A percentile compares a stretch with the other conserved stretches of the same genome.
Conservation (phyloP, 148 eudicot species). For the Silene conica region DNA sequence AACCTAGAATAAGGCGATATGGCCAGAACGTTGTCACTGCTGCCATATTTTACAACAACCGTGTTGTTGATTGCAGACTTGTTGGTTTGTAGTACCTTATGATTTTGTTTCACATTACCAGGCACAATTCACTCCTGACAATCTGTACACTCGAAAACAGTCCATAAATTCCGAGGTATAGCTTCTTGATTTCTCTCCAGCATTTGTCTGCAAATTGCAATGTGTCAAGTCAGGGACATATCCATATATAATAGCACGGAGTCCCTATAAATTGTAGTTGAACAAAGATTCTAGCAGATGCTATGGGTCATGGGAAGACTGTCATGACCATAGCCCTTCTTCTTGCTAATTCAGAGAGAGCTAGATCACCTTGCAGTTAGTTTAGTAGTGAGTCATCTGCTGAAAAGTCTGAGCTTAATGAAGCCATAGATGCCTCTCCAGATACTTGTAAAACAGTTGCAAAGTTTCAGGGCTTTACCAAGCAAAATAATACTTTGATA, state of each 20-base stretch:
- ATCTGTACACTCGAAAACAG: constrained; percentile 70
- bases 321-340: constrained; percentile 96
- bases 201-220: background rate
- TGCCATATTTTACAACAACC: too few relatives aligned
- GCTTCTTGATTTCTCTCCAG: background rate
- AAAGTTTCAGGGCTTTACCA: constrained; percentile 54
- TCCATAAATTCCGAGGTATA: constrained; percentile 61
- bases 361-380: constrained; percentile 42
- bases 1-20: too few relatives aligned
- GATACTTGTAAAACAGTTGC: constrained; percentile 40
- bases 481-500: constrained; percentile 32
- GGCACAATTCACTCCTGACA: constrained; percentile 92
- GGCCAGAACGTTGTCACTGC: too few relatives aligned
- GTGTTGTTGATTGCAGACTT: too few relatives aligned
- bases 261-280: too few relatives aligned
- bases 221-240: too few relatives aligned
- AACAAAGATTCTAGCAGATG: constrained; percentile 99
- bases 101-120: constrained; percentile 22
- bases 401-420: constrained; percentile 37
- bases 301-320: constrained; percentile 99
- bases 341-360: constrained; percentile 70
- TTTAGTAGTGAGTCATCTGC: constrained; percentile 32
- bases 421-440: constrained; percentile 42
- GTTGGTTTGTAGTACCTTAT: too few relatives aligned
- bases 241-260: too few relatives aligned